phyloP scores from a whole-genome alignment of 2,329 filamentous ascomycete species.

The Emmonsiellopsis sp. region DNA sequence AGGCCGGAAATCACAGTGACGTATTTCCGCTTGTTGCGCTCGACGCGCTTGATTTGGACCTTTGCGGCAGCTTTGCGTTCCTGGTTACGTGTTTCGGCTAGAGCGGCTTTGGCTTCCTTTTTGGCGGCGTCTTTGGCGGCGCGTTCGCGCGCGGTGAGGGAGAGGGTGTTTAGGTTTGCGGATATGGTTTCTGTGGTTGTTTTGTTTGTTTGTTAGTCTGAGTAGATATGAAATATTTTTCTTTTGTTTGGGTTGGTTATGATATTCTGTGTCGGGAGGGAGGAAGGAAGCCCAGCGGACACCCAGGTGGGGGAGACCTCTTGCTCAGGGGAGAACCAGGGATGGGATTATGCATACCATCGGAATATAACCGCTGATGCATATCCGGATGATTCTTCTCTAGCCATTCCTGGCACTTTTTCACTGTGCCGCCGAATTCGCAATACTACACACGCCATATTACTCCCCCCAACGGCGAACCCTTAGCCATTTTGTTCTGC shows the following conservation, averaged over 20 bases:
- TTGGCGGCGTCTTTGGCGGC: conserved; percentile 94
- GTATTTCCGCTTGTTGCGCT: conserved; percentile 95
- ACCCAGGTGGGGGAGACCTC: too few species aligned
- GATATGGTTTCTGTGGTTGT: conserved; percentile 59
- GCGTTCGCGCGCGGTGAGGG: conserved; percentile 83
- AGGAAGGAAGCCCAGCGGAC: background rate
- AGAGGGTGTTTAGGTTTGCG: conserved; percentile 75
- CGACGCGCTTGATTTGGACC: conserved; percentile 88
- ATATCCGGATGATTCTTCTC: conserved; percentile 61
- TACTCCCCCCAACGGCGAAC: conserved; percentile 11
- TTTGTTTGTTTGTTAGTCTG: background rate
- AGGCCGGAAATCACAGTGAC: conserved; percentile 88
- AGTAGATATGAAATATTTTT: conserved; percentile 3
- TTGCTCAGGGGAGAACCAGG: background rate
- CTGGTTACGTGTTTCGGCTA: conserved; percentile 71
- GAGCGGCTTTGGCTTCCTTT: conserved; percentile 89
- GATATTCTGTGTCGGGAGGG: background rate
- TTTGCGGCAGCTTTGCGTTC: conserved; percentile 75
- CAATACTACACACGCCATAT: conserved; percentile 63
- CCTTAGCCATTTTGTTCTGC: background rate
- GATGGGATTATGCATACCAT: conserved; percentile 47
- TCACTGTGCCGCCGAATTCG: conserved; percentile 92
- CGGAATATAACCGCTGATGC: conserved; percentile 74
- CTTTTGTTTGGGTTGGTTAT: background rate
- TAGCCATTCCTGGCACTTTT: conserved; percentile 97